Percentiles rank a stretch among this genome's conserved stretches.
Evolutionary conservation across 441 rosid species (phyloP).

Genomic region (Jatropha podagrica): DNA sequence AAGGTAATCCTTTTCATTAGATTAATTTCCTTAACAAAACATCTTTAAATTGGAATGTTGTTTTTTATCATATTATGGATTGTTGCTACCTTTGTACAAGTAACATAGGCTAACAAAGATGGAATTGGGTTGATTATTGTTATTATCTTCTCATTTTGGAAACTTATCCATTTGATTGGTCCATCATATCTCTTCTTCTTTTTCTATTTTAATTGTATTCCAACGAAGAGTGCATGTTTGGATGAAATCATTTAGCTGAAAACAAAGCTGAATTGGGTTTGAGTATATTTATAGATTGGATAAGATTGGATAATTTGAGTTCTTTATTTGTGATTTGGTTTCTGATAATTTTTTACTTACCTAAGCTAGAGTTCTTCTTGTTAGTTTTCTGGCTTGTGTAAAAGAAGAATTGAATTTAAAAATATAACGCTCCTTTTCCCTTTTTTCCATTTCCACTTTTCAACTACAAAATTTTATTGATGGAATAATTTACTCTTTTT

Average conservation of each 20-base stretch:
- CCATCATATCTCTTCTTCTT: background rate
- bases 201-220: background rate
- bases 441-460: background rate
- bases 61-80: conserved; percentile 9
- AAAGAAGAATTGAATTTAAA: background rate
- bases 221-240: background rate
- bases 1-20: conserved; percentile 17
- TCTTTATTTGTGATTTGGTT: background rate
- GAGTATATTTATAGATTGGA: background rate
- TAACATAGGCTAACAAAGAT: conserved; percentile 8
- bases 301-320: background rate
- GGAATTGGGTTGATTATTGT: conserved; percentile 15
- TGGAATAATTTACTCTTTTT: conserved; percentile 15
- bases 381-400: conserved; percentile 11
- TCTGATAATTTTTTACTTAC: background rate
- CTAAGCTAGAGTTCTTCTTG: background rate
- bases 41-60: conserved; percentile 30
- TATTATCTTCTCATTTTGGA: conserved; percentile 13
- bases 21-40: conserved; percentile 17
- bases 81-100: conserved; percentile 11
- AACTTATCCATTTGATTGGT: conserved; percentile 6
- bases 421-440: background rate
- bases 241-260: conserved; percentile 8
- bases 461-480: background rate
- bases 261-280: conserved; percentile 9